Evolutionary conservation across 2,329 filamentous ascomycete genomes (phyloP), one percentile per base, ranked within the genome.

Genomic region (Davidsoniella neocaledoniae): DNA sequence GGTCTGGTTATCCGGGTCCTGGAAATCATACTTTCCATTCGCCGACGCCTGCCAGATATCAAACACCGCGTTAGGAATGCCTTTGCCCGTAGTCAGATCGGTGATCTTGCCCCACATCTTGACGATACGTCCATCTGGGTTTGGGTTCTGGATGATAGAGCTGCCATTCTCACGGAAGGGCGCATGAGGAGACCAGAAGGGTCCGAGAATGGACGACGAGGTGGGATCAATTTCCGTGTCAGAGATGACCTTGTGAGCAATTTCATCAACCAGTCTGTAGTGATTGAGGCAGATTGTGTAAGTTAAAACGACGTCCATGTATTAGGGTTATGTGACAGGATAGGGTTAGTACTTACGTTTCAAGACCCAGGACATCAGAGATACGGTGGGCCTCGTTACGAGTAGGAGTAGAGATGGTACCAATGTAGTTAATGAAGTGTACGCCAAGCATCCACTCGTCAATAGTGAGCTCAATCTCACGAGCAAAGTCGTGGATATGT

Each of bases 371-470:
- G 40, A 87, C 74, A 60, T 87, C 83, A 50, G 72, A 84, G 21
- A 87, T 70, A 50, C 82, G 73, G 65, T 83, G 79, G 46, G 79
- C 74, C 67, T 88, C 83, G 63, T 88, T 86, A 52, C 83, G 71
- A 57, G 76, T 81, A 60, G 74, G 73, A 49, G 73, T 73, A 55
- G 74, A 81, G 57, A 77, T 74, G 64, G 84, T 77, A 54, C 83
- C 83, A 54, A 85, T 74, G 43, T 76, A 72, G 68, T 87, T 87
- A 66, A 87, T 67, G 61, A 82, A 86, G 58, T 81, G 72, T 49
- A 87, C 81, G 49, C 82, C 83, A 6, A 76, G 65, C 64, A 86
- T 74, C 83, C 83, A 87, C 65, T 88, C 83, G 49, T 84, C 82
- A 29, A 77, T 71, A 16, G 78, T 86, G 47, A 88, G 74, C 65